Evolutionary conservation across 345 rosid species (phyloP).

Genomic region (Hevea brasiliensis): DNA sequence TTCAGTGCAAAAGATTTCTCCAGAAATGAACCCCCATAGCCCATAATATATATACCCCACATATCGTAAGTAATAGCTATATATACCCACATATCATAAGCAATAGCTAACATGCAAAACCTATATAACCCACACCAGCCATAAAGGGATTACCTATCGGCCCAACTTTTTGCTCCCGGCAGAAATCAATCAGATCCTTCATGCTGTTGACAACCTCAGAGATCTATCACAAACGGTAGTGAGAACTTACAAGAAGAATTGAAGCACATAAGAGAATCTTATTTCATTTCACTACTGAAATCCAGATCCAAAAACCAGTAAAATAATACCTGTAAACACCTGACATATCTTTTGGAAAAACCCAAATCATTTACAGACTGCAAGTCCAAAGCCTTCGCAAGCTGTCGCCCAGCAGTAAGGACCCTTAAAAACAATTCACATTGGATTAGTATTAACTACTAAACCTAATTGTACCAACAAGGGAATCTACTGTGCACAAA

Average conservation of each 20-base stretch:
- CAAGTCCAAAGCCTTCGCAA: constrained; percentile 82
- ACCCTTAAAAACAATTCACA: constrained; percentile 53
- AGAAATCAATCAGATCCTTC: constrained; percentile 93
- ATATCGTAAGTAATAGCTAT: background rate
- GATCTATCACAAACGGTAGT: constrained; percentile 47
- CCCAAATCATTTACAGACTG: constrained; percentile 91
- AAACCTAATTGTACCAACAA: constrained; percentile 1
- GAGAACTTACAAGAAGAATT: background rate
- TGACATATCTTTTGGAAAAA: constrained; percentile 91
- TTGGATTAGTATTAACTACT: constrained; percentile 11
- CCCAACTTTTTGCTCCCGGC: constrained; percentile 69
- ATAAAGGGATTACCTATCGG: constrained; percentile 60
- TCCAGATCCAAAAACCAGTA: constrained; percentile 3
- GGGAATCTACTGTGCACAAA: background rate
- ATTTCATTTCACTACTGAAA: constrained; percentile 5
- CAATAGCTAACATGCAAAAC: background rate
- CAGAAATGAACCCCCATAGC: too few relatives aligned
- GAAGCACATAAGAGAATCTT: background rate
- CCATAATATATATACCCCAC: too few relatives aligned
- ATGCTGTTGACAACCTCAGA: constrained; percentile 96
- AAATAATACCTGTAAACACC: constrained; percentile 84
- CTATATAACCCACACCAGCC: background rate
- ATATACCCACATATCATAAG: background rate
- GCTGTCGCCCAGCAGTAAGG: constrained; percentile 83
- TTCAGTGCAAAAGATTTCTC: background rate